A percentile compares a stretch with the other conserved stretches of the same genome.
These are phyloP conservation scores for Phialocephala sp. DNA, from an alignment of 2,329 filamentous ascomycete species.

Conservation along the genomic window DNA sequence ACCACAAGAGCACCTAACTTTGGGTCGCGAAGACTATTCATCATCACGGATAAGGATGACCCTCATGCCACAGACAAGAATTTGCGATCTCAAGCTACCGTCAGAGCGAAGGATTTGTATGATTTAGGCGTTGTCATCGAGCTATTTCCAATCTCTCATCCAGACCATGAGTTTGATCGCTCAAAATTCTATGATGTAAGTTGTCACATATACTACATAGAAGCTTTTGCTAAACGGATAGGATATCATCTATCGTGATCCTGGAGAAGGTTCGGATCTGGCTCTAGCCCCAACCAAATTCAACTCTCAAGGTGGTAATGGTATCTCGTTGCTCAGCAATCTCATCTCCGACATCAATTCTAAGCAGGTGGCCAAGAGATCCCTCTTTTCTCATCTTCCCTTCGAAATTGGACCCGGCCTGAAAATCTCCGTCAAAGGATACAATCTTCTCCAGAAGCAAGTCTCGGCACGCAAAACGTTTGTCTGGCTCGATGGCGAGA, in stretches of 20 bases:
- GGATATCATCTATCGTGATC: constrained; percentile 90
- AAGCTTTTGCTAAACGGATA: constrained; percentile 45
- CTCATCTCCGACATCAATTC: constrained; percentile 89
- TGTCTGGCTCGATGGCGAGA: constrained; percentile 87
- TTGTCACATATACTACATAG: background rate
- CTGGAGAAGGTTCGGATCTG: constrained; percentile 71
- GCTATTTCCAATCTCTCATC: constrained; percentile 83
- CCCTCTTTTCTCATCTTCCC: constrained; percentile 84
- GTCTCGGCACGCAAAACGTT: constrained; percentile 82
- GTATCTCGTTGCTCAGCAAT: constrained; percentile 78
- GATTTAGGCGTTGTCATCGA: constrained; percentile 92
- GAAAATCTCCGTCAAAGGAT: constrained; percentile 90
- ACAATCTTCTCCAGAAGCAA: constrained; percentile 86
- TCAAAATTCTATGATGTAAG: constrained; percentile 89
- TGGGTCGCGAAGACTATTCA: constrained; percentile 87
- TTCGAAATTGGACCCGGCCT: constrained; percentile 87
- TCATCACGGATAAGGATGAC: constrained; percentile 93
- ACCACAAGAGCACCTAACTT: constrained; percentile 95
- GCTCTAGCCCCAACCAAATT: constrained; percentile 59
- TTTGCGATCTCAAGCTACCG: constrained; percentile 76
- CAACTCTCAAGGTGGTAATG: constrained; percentile 72
- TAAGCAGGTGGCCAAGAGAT: constrained; percentile 82
- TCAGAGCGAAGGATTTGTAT: constrained; percentile 92
- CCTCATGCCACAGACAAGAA: constrained; percentile 78
- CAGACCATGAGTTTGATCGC: constrained; percentile 75